phyloP scores from a whole-genome alignment of 306 rosid species.

The Cucurbita maxima region DNA sequence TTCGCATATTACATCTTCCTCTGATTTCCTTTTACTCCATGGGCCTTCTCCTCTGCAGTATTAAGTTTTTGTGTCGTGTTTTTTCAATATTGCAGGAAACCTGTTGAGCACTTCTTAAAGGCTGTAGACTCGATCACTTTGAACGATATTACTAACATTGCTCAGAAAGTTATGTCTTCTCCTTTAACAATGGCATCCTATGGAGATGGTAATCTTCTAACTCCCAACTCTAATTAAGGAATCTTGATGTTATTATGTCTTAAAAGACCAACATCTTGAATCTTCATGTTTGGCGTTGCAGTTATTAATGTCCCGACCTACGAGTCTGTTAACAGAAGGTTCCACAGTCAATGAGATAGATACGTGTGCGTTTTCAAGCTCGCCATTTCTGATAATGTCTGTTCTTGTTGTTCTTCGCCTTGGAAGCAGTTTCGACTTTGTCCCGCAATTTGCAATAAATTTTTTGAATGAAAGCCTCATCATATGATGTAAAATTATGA shows the following conservation, averaged over 20 bases:
- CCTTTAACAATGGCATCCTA: constrained; percentile 93
- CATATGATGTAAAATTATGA: constrained; percentile 5
- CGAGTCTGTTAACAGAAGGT: constrained; percentile 50
- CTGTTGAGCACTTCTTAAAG: constrained; percentile 70
- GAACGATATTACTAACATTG: constrained; percentile 45
- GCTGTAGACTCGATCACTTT: constrained; percentile 65
- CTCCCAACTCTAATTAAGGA: background rate
- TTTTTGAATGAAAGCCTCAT: background rate
- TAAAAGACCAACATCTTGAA: background rate
- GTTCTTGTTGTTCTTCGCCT: background rate
- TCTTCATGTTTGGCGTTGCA: constrained; percentile 19
- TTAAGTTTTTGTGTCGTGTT: background rate
- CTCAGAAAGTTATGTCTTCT: constrained; percentile 65
- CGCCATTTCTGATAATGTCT: background rate
- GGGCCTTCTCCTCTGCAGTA: background rate
- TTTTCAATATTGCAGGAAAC: constrained; percentile 47
- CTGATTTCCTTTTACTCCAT: background rate
- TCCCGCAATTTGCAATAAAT: background rate
- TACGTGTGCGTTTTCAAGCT: background rate
- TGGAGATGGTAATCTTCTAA: constrained; percentile 56
- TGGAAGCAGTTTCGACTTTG: background rate
- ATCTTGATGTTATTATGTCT: background rate
- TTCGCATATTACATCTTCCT: background rate
- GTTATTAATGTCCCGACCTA: constrained; percentile 69
- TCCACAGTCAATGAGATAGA: constrained; percentile 47